phyloP scores from a whole-genome alignment of 1,139 yeast genomes.

The Zygosaccharomyces pseudobailii region DNA sequence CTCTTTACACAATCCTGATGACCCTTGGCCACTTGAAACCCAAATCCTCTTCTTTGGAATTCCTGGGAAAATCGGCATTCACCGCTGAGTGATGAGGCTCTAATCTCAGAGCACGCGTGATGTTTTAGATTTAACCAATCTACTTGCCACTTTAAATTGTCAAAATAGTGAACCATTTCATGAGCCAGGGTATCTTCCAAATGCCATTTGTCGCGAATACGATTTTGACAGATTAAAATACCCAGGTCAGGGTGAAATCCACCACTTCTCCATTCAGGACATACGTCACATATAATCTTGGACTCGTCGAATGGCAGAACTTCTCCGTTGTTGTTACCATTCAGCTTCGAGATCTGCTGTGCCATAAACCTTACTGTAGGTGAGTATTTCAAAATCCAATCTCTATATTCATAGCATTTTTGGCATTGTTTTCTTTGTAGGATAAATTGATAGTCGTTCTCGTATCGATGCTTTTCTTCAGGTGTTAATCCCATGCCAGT shows the following conservation, averaged over 20 bases:
- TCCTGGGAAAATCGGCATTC: constrained; percentile 92
- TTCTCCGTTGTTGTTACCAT: constrained; percentile 12
- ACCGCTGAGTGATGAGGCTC: constrained; percentile 91
- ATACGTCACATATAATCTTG: constrained; percentile 71
- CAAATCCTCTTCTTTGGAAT: constrained; percentile 47
- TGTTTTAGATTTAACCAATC: constrained; percentile 80
- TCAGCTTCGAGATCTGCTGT: constrained; percentile 67
- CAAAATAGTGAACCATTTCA: constrained; percentile 91
- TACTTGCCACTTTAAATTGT: constrained; percentile 79
- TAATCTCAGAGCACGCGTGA: constrained; percentile 94
- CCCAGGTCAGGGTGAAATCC: constrained; percentile 93
- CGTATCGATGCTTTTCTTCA: constrained; percentile 53
- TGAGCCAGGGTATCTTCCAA: constrained; percentile 89
- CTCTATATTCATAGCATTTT: constrained; percentile 65
- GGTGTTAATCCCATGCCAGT: constrained; percentile 64
- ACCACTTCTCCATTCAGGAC: constrained; percentile 85
- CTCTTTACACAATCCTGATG: constrained; percentile 89
- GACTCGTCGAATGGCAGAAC: constrained; percentile 27
- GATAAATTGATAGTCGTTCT: constrained; percentile 45
- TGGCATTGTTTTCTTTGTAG: constrained; percentile 55
- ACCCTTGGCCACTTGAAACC: constrained; percentile 50
- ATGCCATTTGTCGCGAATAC: constrained; percentile 72
- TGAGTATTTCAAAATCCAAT: constrained; percentile 73
- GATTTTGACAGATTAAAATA: constrained; percentile 79
- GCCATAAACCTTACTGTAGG: constrained; percentile 88